Conservation (phyloP, 2,329 filamentous ascomycete species). For the Trichoderma polysporum region DNA sequence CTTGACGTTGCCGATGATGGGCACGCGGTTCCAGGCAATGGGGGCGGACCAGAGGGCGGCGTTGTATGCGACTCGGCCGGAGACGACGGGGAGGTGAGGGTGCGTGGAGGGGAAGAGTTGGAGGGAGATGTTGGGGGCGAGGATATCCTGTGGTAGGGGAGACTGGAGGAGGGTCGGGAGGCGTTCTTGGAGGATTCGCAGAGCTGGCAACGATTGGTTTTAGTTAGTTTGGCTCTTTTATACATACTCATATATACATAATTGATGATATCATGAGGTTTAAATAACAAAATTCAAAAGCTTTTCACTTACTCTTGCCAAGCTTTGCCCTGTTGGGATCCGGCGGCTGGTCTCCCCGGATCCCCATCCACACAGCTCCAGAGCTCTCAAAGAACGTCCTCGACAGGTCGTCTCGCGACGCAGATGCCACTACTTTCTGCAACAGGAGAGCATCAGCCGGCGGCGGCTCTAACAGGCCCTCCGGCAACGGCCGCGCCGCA, state of each 20-base stretch:
- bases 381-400: conserved; percentile 37
- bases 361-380: conserved; percentile 30
- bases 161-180: conserved; percentile 67
- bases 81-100: conserved; percentile 87
- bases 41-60: conserved; percentile 95
- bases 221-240: neutral
- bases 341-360: conserved; percentile 38
- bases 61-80: conserved; percentile 84
- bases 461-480: neutral
- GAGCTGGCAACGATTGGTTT: conserved; percentile 43
- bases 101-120: conserved; percentile 75
- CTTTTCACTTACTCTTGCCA: conserved; percentile 54
- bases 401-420: conserved; percentile 21
- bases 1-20: conserved; percentile 84
- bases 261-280: too few relatives aligned
- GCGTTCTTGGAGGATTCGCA: conserved; percentile 64
- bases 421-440: conserved; percentile 14
- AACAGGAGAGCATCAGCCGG: conserved; percentile 6
- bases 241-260: neutral
- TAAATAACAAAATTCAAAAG: neutral
- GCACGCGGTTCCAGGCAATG: conserved; percentile 91
- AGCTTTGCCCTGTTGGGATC: conserved; percentile 63
- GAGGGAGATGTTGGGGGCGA: conserved; percentile 70
- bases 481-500: conserved; percentile 21
- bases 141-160: conserved; percentile 70